Conservation (phyloP, 2,329 filamentous ascomycete genomes). For the Diaporthe sp. region DNA sequence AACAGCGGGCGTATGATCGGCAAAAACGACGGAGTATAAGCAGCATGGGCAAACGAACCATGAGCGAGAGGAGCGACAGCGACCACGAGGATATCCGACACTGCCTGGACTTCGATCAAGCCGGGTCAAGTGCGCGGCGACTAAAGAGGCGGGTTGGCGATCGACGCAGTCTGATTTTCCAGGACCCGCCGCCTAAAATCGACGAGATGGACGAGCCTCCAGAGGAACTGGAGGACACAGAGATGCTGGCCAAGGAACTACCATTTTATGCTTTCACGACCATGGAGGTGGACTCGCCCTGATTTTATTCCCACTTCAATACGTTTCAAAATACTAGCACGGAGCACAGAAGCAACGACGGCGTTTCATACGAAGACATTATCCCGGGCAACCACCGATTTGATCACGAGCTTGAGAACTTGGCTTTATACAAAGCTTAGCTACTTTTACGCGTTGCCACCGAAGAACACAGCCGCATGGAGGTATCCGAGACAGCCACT, state of each 20-base stretch:
- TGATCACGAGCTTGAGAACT: neutral
- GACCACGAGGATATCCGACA: constrained; percentile 58
- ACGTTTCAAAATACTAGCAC: neutral
- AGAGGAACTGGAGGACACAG: constrained; percentile 57
- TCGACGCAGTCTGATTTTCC: constrained; percentile 63
- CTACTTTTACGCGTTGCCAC: neutral
- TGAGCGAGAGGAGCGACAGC: constrained; percentile 66
- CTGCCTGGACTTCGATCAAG: constrained; percentile 56
- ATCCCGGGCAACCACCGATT: constrained; percentile 29
- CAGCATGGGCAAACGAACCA: constrained; percentile 66
- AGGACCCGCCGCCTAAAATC: constrained; percentile 65
- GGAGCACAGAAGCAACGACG: constrained; percentile 9
- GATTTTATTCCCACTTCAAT: neutral
- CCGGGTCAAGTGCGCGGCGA: constrained; percentile 63
- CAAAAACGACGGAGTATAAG: constrained; percentile 64
- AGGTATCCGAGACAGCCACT: neutral
- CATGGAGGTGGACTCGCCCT: constrained; percentile 64
- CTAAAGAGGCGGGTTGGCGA: constrained; percentile 61
- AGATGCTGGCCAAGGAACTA: constrained; percentile 62
- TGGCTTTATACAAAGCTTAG: neutral
- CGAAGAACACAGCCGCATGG: neutral
- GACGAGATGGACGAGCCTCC: constrained; percentile 69
- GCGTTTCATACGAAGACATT: constrained; percentile 8
- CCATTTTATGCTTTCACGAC: constrained; percentile 67
- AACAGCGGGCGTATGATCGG: constrained; percentile 59